These are phyloP conservation scores for Boletellus ananiceps DNA, from an alignment of 768 basidiomycete species.

Conservation along the genomic window DNA sequence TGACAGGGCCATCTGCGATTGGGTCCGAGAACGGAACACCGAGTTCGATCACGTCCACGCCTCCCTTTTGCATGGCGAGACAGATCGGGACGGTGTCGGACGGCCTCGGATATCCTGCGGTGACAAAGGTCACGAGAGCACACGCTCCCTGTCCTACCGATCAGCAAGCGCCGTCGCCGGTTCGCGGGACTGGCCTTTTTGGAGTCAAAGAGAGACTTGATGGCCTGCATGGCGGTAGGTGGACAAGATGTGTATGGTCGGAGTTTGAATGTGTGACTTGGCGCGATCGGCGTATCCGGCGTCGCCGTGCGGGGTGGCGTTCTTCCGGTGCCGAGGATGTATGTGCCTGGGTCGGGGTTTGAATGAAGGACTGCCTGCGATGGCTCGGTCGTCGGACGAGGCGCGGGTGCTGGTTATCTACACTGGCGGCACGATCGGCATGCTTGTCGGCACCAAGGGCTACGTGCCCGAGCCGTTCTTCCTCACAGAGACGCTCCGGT, in stretches of 20 bases:
- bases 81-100: slow-evolving; percentile 82
- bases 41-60: slow-evolving; percentile 91
- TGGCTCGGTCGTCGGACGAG: slow-evolving; percentile 49
- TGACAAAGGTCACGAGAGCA: slow-evolving; percentile 84
- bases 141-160: slow-evolving; percentile 33
- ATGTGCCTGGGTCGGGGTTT: slow-evolving; percentile 5
- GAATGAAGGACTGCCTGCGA: not conserved
- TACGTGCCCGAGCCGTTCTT: slow-evolving; percentile 87
- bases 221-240: slow-evolving; percentile 22
- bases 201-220: slow-evolving; percentile 25
- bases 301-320: too few relatives aligned
- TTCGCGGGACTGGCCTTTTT: slow-evolving; percentile 12
- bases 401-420: slow-evolving; percentile 83
- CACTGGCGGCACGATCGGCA: slow-evolving; percentile 88
- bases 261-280: too few relatives aligned
- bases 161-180: slow-evolving; percentile 1
- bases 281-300: too few relatives aligned
- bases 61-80: slow-evolving; percentile 90
- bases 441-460: slow-evolving; percentile 72
- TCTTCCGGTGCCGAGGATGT: too few relatives aligned
- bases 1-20: slow-evolving; percentile 90
- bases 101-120: slow-evolving; percentile 82
- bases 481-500: slow-evolving; percentile 75
- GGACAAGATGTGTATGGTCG: too few relatives aligned
- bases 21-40: slow-evolving; percentile 83